Evolutionary conservation across 164 flowering plant genomes (phyloP), one percentile per base, ranked within the genome.

Genomic region (Nymphaea colorata): DNA sequence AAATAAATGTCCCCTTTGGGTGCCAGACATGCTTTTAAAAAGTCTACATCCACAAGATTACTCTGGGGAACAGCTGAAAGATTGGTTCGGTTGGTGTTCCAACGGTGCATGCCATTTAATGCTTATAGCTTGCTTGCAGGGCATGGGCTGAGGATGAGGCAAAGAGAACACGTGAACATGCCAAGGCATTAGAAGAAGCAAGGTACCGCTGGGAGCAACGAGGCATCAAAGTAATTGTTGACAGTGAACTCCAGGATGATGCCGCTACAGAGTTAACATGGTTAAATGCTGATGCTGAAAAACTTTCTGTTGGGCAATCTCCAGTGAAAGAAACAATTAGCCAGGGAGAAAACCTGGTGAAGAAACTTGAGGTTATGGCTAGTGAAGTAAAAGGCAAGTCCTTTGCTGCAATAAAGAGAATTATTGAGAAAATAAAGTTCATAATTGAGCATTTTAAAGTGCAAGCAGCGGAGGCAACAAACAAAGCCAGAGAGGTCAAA

Each of bases 111-210:
- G 36, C 36, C 1, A 1, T 25, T 25, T 25, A 25, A 25, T 25
- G 36, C 36, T 25, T 25, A 25, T 25, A 25, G 41, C 64, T 41
- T 6, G n/a, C 7, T 61, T 61, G 25, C 81, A 95, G 99, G 84
- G 70, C 93, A 62, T 95, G 99, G 99, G 99, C 99, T 15, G 98
- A 95, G 79, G 97, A 95, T 62, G 99, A 95, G 73, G 99, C 98
- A 36, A 88, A 82, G 75, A 83, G 82, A 79, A 98, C 89, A 43
- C 86, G 94, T 76, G 96, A 87, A 66, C 92, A 90, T 67, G 96
- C 90, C 64, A 95, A 84, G 75, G 83, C 83, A 36, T 78, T 95
- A 43, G 99, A 95, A 72, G 96, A 87, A 76, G 99, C 99, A 18
- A 86, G 99, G 79, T 85, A 83, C 47, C 86, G 88, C 55, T 95